Evolutionary conservation across 2,329 filamentous ascomycete species (phyloP), one percentile per base, ranked within the genome.

Genomic region (Colletotrichum cuscutae): DNA sequence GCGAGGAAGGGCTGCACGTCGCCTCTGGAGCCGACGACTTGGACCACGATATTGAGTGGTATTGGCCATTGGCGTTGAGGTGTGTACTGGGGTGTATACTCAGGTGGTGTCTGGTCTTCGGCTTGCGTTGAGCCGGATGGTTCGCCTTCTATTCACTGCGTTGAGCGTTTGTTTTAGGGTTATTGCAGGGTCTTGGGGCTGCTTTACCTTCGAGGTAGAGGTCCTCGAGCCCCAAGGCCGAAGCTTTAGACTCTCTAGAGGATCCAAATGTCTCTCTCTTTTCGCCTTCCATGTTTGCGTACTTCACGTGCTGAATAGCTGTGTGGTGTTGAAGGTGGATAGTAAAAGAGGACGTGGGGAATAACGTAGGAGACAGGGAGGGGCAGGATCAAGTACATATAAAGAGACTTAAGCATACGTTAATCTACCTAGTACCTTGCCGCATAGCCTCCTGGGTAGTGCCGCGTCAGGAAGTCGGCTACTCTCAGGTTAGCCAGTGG

Each of bases 1-100:
- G 87, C 87, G 63, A 90, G 78, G 67, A 90, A 90, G 0, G 88
- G 88, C 68, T 90, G 88, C 1, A 90, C 86, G 77, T 90, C 88
- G n/a, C 88, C 88, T 37, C 86, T 82, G 13, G 81, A 83, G 24
- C 86, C 86, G 1, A 90, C 87, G 2, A 89, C 85, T 67, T 89
- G 88, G 65, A 89, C 87, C 5, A 89, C 86, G 54, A 89, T 85
- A 65, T 89, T 89, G 28, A 89, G 78, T 3, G 63, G 63, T 63
- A 71, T 71, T n/a, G 68, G 63, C 28, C 57, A 67, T 57, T 42
- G 52, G 1, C 28, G 52, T n/a, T 53, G 35, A 13, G 68, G 62
- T 0, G 62, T 66, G 56, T 62, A 62, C 15, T 24, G 37, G 4
- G 66, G 58, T 1, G 46, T 56, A n/a, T 71, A 71, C 22, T 56